Conservation (phyloP, 2,329 filamentous ascomycete genomes). For the Amylocarpus encephaloides region DNA sequence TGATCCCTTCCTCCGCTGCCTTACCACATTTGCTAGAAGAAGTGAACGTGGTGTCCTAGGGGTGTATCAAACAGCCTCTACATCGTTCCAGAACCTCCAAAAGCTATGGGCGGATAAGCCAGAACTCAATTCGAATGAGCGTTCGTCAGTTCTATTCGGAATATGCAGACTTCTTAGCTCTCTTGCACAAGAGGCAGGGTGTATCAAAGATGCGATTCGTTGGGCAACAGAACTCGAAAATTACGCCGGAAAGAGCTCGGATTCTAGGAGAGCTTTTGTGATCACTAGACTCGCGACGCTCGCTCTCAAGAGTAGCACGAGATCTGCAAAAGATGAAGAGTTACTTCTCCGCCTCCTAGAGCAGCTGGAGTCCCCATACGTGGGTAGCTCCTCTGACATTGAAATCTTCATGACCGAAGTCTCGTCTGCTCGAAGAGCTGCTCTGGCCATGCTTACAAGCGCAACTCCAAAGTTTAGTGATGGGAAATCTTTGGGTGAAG, state of each 20-base stretch:
- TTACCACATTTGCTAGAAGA: constrained; percentile 55
- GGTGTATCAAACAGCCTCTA: constrained; percentile 20
- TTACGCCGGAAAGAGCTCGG: constrained; percentile 21
- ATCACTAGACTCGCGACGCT: constrained; percentile 50
- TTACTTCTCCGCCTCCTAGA: constrained; percentile 45
- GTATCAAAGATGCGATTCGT: constrained; percentile 44
- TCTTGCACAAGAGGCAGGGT: constrained; percentile 40
- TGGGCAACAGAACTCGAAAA: constrained; percentile 45
- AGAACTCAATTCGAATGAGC: constrained; percentile 12
- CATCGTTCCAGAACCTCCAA: constrained; percentile 19
- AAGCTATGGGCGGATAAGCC: constrained; percentile 16
- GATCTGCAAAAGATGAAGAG: constrained; percentile 34
- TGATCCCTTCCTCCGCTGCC: constrained; percentile 57
- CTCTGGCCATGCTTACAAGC: constrained; percentile 41
- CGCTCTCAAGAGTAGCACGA: constrained; percentile 41
- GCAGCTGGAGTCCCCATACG: constrained; percentile 51
- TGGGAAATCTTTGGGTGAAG: constrained; percentile 10
- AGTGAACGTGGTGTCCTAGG: constrained; percentile 17
- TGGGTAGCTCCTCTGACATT: constrained; percentile 52
- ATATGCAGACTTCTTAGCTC: constrained; percentile 46
- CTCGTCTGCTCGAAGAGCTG: constrained; percentile 48
- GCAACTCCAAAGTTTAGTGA: constrained; percentile 9
- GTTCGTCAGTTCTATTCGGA: constrained; percentile 16
- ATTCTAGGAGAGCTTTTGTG: constrained; percentile 39
- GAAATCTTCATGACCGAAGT: constrained; percentile 55